Evolutionary conservation across 139 green algal genomes (phyloP).

Genomic region (Chlorella ohadii): DNA sequence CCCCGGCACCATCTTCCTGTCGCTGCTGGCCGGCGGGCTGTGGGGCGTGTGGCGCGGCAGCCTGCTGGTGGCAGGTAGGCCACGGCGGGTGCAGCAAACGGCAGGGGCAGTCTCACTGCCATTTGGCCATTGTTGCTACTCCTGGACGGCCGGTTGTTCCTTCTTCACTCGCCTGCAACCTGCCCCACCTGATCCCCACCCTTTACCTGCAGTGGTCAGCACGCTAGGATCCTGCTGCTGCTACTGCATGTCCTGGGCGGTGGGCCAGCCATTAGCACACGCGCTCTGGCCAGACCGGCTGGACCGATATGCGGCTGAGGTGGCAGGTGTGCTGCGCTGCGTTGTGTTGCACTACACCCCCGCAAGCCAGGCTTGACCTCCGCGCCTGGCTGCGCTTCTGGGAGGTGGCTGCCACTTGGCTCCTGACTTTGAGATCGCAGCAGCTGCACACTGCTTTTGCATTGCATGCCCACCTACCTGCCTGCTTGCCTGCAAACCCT

Average conservation of each 20-base stretch:
- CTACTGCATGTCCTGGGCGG: constrained; percentile 50
- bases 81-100: not conserved
- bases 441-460: no score
- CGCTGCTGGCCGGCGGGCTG: constrained; percentile 72
- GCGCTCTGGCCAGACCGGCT: constrained; percentile 64
- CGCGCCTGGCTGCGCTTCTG: no score
- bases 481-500: no score
- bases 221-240: constrained; percentile 58
- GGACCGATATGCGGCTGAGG: constrained; percentile 53
- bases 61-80: constrained; percentile 46
- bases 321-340: constrained; percentile 31
- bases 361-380: no score
- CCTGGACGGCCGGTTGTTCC: no score
- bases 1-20: constrained; percentile 77
- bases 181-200: not conserved
- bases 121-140: no score
- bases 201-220: constrained; percentile 28
- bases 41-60: constrained; percentile 59
- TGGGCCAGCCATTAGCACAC: constrained; percentile 59
- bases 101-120: no score
- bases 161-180: not conserved
- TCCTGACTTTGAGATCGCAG: no score
- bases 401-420: no score
- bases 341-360: no score
- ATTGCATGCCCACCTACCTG: no score